Conservation (phyloP, 331 rosid species). For the Rhamnella rubrinervis region DNA sequence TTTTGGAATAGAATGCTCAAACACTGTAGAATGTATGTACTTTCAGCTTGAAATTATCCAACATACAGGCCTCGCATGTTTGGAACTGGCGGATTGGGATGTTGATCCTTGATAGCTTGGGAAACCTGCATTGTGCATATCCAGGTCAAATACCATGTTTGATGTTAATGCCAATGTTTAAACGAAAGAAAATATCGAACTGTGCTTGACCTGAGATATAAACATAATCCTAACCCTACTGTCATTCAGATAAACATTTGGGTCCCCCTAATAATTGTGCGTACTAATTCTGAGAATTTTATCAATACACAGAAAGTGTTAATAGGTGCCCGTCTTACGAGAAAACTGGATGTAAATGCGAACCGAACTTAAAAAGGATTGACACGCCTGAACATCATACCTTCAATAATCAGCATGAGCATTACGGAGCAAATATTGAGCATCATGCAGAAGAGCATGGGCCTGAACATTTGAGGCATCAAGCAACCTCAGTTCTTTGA, state of each 20-base stretch:
- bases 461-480: conserved; percentile 78
- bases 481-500: conserved; percentile 57
- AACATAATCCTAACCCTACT: background rate
- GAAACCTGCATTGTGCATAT: conserved; percentile 5
- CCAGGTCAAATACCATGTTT: background rate
- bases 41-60: background rate
- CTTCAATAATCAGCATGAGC: conserved; percentile 46
- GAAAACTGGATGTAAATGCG: background rate
- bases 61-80: background rate
- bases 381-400: conserved; percentile 13
- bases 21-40: background rate
- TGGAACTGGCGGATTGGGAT: background rate
- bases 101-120: background rate
- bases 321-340: background rate
- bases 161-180: background rate
- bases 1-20: conserved; percentile 4
- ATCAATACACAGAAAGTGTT: background rate
- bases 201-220: background rate
- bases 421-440: conserved; percentile 61
- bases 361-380: background rate
- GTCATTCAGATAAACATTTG: background rate
- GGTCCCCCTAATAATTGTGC: background rate
- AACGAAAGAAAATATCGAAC: background rate
- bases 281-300: background rate
- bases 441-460: conserved; percentile 62